phyloP scores from a whole-genome alignment of 2,329 filamentous ascomycete genomes.

The Fusarium proliferatum region DNA sequence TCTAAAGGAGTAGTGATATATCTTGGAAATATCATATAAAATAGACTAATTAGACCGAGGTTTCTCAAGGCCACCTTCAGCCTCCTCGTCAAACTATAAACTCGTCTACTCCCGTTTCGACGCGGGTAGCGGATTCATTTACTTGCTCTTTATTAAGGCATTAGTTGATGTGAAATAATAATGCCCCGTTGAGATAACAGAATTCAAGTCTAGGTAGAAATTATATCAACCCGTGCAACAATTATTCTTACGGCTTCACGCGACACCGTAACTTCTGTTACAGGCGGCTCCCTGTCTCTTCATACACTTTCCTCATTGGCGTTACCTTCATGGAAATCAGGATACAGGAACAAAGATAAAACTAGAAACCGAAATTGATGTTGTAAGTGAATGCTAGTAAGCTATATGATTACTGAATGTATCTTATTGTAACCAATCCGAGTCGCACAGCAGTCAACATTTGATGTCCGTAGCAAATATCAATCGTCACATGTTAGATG shows the following conservation, averaged over 20 bases:
- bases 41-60: too few relatives aligned
- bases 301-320: background rate
- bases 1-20: rapidly evolving
- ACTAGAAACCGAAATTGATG: rapidly evolving
- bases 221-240: too few relatives aligned
- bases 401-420: background rate
- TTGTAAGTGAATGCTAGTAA: background rate
- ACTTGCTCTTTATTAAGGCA: background rate
- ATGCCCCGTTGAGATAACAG: rapidly evolving
- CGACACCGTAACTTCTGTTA: rapidly evolving
- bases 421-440: background rate
- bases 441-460: background rate
- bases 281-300: rapidly evolving
- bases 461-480: background rate
- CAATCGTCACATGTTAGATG: background rate
- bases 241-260: too few relatives aligned
- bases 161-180: too few relatives aligned
- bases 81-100: too few relatives aligned
- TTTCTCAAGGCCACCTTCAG: too few relatives aligned
- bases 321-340: rapidly evolving
- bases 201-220: rapidly evolving
- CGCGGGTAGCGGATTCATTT: background rate
- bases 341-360: background rate
- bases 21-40: rapidly evolving
- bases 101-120: too few relatives aligned